Base-by-base conservation (phyloP, 129 eudicot genomes). In the Artemisia argyi region DNA sequence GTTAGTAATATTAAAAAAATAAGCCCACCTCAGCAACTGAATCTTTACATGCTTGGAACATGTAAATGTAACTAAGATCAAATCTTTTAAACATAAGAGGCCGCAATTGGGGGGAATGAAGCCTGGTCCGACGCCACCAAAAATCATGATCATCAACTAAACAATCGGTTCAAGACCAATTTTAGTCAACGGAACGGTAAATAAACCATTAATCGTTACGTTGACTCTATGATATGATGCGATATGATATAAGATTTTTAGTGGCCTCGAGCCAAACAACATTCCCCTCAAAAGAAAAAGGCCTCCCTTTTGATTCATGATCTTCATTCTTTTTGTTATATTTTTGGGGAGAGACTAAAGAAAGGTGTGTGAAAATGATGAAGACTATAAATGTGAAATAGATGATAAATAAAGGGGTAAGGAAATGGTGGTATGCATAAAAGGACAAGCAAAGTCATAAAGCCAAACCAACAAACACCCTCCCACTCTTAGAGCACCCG, bases 61-160 rank as follows among this genome's bases (percentile, higher is more conserved):
- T 68, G 68, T 76, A 67, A 60, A 57, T 47, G 7, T 28, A 59
- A 76, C 24, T 69, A 77, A 52, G 78, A 61, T 61, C 3, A 49
- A 46, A 30, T 51, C 81, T 61, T 61, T 51, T 14, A 12, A 44
- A 58, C 63, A 59, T 5, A 30, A 14, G 76, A 69, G 61, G 76
- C 81, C 71, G 26, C 81, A 77, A 73, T 82, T 89, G 88, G 87
- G 96, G 92, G 96, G 96, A 89, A 89, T 89, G 96, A 89, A 89
- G 96, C 96, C 96, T 89, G 96, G 96, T 89, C 96, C 96, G 96
- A 84, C 83, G 80, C 82, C 91, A 54, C 74, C 53, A 61, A 69
- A 30, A 69, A 60, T 63, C 54, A 44, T 46, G 69, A 5, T 51
- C 14, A 60, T 60, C 44, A 57, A 57, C 48, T 50, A 72, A 42